phyloP scores from a whole-genome alignment of 345 rosid genomes.

The Eutrema japonicum region DNA sequence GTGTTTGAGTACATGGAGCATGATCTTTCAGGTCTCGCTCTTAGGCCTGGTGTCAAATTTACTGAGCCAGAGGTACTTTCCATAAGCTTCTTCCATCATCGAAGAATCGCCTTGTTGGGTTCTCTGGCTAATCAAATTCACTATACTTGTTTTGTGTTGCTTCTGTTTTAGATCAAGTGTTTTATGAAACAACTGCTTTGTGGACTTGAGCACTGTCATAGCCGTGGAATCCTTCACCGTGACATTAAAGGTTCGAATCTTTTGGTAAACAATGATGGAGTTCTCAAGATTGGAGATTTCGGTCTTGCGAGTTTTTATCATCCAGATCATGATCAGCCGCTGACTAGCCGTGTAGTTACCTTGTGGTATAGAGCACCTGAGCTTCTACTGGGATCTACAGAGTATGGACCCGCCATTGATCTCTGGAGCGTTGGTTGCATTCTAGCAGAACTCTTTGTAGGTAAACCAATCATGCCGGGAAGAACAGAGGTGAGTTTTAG shows the following conservation, averaged over 20 bases:
- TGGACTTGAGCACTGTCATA: slow-evolving; percentile 93
- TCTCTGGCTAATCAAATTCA: slow-evolving; percentile 4
- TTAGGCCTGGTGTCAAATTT: slow-evolving; percentile 72
- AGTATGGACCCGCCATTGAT: slow-evolving; percentile 83
- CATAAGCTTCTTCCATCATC: not conserved
- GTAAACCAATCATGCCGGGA: slow-evolving; percentile 96
- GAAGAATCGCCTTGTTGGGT: slow-evolving; percentile 7
- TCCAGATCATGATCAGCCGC: slow-evolving; percentile 57
- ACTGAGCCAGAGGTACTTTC: slow-evolving; percentile 73
- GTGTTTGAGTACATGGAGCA: slow-evolving; percentile 97
- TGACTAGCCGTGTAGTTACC: slow-evolving; percentile 96
- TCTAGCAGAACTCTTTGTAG: slow-evolving; percentile 77
- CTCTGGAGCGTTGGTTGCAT: slow-evolving; percentile 95
- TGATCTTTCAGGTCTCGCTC: slow-evolving; percentile 84
- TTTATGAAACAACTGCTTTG: slow-evolving; percentile 70
- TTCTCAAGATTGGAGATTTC: slow-evolving; percentile 90
- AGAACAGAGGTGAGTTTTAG: slow-evolving; percentile 76
- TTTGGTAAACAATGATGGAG: slow-evolving; percentile 67
- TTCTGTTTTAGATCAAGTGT: slow-evolving; percentile 66
- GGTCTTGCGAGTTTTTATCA: slow-evolving; percentile 74
- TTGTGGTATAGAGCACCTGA: slow-evolving; percentile 97
- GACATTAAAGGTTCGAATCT: slow-evolving; percentile 96
- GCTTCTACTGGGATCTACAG: slow-evolving; percentile 90
- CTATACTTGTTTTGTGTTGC: not conserved
- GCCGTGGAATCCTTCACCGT: slow-evolving; percentile 78